Base-by-base conservation (phyloP, 306 rosid species). In the Cicer arietinum region DNA sequence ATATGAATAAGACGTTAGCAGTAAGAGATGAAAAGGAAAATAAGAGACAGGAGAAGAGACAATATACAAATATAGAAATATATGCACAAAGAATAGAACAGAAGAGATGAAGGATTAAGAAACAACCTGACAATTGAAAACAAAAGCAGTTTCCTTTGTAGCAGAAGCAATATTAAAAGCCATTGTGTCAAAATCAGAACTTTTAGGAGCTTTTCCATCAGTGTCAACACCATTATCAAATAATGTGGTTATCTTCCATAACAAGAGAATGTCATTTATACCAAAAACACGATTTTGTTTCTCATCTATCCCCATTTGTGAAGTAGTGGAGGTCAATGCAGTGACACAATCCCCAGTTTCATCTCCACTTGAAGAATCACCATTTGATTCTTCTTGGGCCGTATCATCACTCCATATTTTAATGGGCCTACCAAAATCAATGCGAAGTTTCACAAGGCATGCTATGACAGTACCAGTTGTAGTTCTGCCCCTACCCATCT, bases 401-500 rank as follows among this genome's bases (percentile, higher is more conserved):
- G 74, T 78, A 79, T 88, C 80, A 80, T 86, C 90, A 3, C 74
- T 80, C 75, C 84, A 79, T 78, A 90, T 82, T 87, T 88, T 92
- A 77, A 90, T 80, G 71, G 96, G 97, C 80, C 92, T 90, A 51
- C 97, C 94, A 62, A 83, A 78, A 82, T 92, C 94, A 77, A 90
- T 83, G 61, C 97, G 88, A 76, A 90, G 96, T 86, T 88, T 92
- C 84, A 92, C 73, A 76, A 92, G 94, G 82, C 97, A 92, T 76
- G 97, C 97, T 78, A 92, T 90, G 67, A 92, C 97, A 41, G 96
- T 92, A 48, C 96, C 98, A 59, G 98, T 90, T 70, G 98, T 92
- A 73, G 98, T 92, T 87, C 98, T 90, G 69, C 98, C 98, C 82
- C 85, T 86, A 52, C 98, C 98, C 98, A 90, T 92, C 96, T 92